Evolutionary conservation across 2,329 filamentous ascomycete genomes (phyloP), one percentile per base, ranked within the genome.

Genomic region (Arthroderma sp.): DNA sequence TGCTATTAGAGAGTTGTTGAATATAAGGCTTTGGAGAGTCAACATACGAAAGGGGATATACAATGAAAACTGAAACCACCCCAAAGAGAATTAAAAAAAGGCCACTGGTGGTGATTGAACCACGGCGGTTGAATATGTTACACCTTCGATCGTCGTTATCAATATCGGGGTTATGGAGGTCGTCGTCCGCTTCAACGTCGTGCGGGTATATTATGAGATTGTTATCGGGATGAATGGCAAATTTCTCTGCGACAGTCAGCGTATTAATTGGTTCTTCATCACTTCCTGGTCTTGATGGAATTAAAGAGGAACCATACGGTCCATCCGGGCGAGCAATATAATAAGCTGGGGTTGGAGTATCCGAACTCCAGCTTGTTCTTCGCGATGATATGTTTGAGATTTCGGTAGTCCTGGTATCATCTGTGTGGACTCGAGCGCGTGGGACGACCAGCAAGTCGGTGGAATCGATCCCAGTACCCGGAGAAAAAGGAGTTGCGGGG

Each of bases 131-230:
- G 58, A 75, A 83, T 36, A 84, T 67, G 55, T 82, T 75, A 53
- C 78, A 80, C 50, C 80, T 75, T 38, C 73, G 69, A 42, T 71
- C 63, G 36, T 78, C 71, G 39, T 83, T 79, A 43, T 73, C 72
- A 1, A 78, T 75, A 54, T 81, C 78, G 0, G 81, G 81, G 53
- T 83, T 83, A 57, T 85, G 81, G 49, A 85, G 56, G 50, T 75
- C 80, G 55, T 85, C 81, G 56, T 85, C 81, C 54, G 82, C 82
- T 58, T 85, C 81, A 22, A 83, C 75, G 55, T 84, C 80, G 57
- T 83, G 78, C 0, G 80, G 81, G 53, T 80, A 84, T 15, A 84
- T 63, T 36, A 85, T 58, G 43, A 84, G 62, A 4, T 78, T 78
- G 9, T 78, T 75, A 2, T 77, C 80, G 1, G 81, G 80, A 57